Evolutionary conservation across 2,329 filamentous ascomycete species (phyloP).

Genomic region (Scedosporium dehoogii): DNA sequence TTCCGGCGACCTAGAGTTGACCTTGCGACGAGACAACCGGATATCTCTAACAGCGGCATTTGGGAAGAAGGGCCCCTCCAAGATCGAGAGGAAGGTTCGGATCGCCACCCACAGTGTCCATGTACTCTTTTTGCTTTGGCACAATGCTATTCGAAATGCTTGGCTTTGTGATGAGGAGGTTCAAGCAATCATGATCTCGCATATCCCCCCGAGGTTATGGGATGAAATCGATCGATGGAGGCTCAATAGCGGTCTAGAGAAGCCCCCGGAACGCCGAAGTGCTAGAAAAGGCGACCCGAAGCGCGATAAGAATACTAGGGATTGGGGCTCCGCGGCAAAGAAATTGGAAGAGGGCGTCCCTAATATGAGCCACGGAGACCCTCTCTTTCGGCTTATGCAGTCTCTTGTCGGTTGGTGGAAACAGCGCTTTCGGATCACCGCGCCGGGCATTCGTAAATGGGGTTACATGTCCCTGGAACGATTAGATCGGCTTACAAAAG

Average conservation of each 20-base stretch:
- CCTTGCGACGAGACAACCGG: slow-evolving; percentile 48
- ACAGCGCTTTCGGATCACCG: slow-evolving; percentile 66
- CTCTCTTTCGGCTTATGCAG: slow-evolving; percentile 66
- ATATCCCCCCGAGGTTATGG: slow-evolving; percentile 57
- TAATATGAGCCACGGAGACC: slow-evolving; percentile 76
- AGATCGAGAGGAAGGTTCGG: slow-evolving; percentile 71
- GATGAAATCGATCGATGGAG: slow-evolving; percentile 67
- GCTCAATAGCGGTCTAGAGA: slow-evolving; percentile 53
- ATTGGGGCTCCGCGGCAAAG: slow-evolving; percentile 65
- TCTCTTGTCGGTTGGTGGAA: slow-evolving; percentile 80
- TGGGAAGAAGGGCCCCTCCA: slow-evolving; percentile 76
- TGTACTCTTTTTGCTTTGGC: slow-evolving; percentile 78
- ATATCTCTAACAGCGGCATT: slow-evolving; percentile 52
- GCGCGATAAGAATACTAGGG: slow-evolving; percentile 28
- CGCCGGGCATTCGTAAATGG: slow-evolving; percentile 75
- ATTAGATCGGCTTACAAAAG: slow-evolving; percentile 63
- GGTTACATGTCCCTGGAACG: slow-evolving; percentile 76
- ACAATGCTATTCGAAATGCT: slow-evolving; percentile 75
- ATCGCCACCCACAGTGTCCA: slow-evolving; percentile 78
- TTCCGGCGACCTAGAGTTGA: slow-evolving; percentile 64
- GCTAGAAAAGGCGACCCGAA: slow-evolving; percentile 25
- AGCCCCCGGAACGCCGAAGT: slow-evolving; percentile 19
- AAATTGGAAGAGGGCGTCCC: slow-evolving; percentile 59
- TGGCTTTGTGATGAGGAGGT: slow-evolving; percentile 74
- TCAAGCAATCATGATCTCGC: slow-evolving; percentile 66